Evolutionary conservation across 2,329 filamentous ascomycete genomes (phyloP), one percentile per base, ranked within the genome.

Genomic region (Coniochaeta sp.): DNA sequence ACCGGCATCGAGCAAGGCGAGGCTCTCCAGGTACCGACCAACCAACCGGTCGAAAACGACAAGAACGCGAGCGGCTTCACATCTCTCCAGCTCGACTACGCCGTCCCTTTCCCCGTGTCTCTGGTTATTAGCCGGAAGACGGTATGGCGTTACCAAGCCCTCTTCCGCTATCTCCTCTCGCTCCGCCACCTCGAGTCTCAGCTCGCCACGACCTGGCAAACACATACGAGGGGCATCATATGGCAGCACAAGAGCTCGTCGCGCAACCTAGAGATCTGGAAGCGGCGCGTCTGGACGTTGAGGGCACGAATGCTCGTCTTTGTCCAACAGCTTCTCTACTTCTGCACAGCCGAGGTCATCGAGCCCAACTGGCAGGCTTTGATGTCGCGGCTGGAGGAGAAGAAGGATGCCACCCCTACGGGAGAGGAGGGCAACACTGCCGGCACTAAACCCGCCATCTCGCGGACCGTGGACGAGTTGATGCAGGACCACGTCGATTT

Each of bases 401-500:
- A 71, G 7, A 71, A 71, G 7, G 65, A 66, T 8, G 64, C 63
- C 48, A 54, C 52, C 45, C 38, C 20, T 14, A 20, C 10, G 2
- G 55, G 32, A 7, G 16, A 30, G 14, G 26, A 27, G 13, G 16
- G 8, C 27, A 35, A 33, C 24, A 54, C 54, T 5, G 51, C 60
- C 4, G 55, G 56, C 8, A 57, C 57, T 16, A 62, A 62, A n/a
- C 61, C 67, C 1, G 65, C 70, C 6, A 14, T 48, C 6, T 74
- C 73, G 35, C 71, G 91, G 32, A 99, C 94, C 0, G 94, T 99
- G 1, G 94, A 99, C 63, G 91, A 97, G 71, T 72, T 99, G 64
- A 99, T 99, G 94, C 90, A 97, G 71, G 91, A 97, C 64, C 94
- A 99, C 70, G 91, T 99, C 54, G 94, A 97, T 70, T 99, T 99